phyloP scores from a whole-genome alignment of 73 alveolate species.

The Tetrahymena thermophila region DNA sequence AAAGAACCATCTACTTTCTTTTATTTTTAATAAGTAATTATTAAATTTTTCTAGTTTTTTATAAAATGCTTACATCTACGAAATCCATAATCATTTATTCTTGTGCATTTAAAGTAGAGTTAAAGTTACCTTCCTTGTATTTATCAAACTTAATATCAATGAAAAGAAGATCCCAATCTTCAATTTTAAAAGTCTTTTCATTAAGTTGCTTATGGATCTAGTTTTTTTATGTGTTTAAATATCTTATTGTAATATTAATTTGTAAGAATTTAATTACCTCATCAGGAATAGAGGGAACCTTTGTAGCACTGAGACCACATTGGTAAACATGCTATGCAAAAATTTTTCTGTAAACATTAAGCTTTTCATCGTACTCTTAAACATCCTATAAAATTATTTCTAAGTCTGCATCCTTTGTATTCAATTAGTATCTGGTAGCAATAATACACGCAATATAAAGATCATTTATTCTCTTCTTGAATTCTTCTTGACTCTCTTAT shows the following conservation, averaged over 20 bases:
- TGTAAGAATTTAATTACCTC: not conserved
- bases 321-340: not conserved
- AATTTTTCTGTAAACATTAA: not conserved
- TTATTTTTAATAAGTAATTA: too few species aligned
- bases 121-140: not conserved
- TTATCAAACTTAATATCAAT: not conserved
- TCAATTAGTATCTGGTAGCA: not conserved
- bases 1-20: not conserved
- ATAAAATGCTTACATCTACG: not conserved
- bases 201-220: not conserved
- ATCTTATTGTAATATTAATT: not conserved
- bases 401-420: not conserved
- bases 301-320: not conserved
- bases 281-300: not conserved
- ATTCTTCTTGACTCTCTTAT: not conserved
- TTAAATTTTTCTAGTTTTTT: too few species aligned
- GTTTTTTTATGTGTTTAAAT: not conserved
- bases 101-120: not conserved
- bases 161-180: not conserved
- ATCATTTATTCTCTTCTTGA: not conserved
- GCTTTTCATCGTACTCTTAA: not conserved
- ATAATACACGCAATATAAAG: not conserved
- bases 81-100: not conserved
- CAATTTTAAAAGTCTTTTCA: not conserved
- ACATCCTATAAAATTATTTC: not conserved